phyloP scores from a whole-genome alignment of 345 rosid species.

The Reutealis trisperma region DNA sequence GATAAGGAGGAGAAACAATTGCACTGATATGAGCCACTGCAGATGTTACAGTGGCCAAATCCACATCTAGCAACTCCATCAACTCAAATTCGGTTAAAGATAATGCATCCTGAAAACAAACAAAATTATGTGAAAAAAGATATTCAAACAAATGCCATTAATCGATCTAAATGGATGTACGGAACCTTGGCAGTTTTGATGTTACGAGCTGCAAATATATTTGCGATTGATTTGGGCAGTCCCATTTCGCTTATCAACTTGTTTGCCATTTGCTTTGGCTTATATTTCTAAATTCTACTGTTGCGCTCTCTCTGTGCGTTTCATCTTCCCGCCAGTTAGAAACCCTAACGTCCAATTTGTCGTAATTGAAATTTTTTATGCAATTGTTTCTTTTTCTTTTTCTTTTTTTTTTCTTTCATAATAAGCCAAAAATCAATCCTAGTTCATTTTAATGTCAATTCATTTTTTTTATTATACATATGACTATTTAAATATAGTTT shows the following conservation, averaged over 20 bases:
- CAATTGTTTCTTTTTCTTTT: no score
- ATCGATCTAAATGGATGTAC: not conserved
- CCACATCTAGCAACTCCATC: conserved; percentile 68
- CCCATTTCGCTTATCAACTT: conserved; percentile 3
- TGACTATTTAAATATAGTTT: no score
- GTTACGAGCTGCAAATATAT: conserved; percentile 74
- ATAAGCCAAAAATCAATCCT: no score
- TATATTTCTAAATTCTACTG: not conserved
- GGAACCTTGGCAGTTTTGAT: conserved; percentile 67
- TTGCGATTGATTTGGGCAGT: conserved; percentile 53
- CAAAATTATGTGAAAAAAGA: no score
- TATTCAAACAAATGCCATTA: conserved; percentile 1
- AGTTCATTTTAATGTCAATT: no score
- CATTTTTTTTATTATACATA: no score
- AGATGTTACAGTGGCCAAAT: conserved; percentile 49
- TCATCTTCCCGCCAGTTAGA: not conserved
- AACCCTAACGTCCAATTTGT: no score
- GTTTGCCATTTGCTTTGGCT: not conserved
- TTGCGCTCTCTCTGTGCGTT: not conserved
- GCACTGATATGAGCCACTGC: conserved; percentile 62
- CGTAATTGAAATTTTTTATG: no score
- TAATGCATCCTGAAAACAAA: conserved; percentile 54
- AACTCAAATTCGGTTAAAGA: conserved; percentile 73
- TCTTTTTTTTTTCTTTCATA: no score
- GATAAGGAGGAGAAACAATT: conserved; percentile 58